Evolutionary conservation across 768 basidiomycete species (phyloP), one percentile per base, ranked within the genome.

Genomic region (Boletus patriciae): DNA sequence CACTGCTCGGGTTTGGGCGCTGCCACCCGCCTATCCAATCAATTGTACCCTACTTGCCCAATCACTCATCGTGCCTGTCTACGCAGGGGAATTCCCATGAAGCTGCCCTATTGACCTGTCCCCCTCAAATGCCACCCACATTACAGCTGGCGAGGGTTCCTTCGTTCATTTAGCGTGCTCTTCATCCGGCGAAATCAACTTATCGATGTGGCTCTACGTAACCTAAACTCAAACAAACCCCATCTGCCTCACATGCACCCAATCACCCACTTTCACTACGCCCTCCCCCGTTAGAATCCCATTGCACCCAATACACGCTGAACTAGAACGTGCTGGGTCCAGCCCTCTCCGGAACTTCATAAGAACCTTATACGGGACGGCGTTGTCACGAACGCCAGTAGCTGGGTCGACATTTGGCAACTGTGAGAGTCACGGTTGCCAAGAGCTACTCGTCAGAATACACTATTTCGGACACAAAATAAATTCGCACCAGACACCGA

Each of bases 281-380:
- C 90, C 89, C 36, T 63, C 68, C 3, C 70, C 79, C 6, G 67
- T 68, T 12, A 83, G 77, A 19, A 85, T 78, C 0, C 76, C 87
- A 64, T 91, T 87, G 63, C 81, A 81, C 4, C 88, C 89, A 36
- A 92, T 76, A 63, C 86, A 90, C 1, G 88, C 77, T 61, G 77
- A 79, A 71, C 75, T 70, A 57, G 76, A 76, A 2, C 75, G 62
- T 21, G 55, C 65, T 0, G 81, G 80, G 66, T 88, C 83, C 49
- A 86, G 52, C 18, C 85, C 83, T 31, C 69, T 81, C 37, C 89
- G 81, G 69, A 88, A 86, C 74, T 87, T 89, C 81, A 84, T 85
- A 11, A 90, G 66, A 8, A 84, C 80, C 71, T 92, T 90, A 72
- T 76, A 89, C 6, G 90, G 90, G 5, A 92, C 88, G 0, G 87